Conservation (phyloP, 2,329 filamentous ascomycete species). For the Aspergillus jensenii region DNA sequence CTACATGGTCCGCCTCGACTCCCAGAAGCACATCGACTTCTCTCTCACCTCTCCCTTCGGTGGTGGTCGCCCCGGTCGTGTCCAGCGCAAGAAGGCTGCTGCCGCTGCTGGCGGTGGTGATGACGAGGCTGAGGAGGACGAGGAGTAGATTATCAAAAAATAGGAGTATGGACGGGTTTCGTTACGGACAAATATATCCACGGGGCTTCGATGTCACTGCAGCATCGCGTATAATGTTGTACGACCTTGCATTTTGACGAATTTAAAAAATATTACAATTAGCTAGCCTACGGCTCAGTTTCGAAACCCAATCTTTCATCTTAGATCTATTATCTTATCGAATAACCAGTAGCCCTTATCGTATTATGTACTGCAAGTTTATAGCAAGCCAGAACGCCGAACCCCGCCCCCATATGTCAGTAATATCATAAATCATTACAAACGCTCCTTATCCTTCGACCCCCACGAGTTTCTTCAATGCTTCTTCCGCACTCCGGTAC, state of each 20-base stretch:
- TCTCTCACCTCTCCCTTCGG: slow-evolving; percentile 95
- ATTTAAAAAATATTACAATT: slow-evolving; percentile 28
- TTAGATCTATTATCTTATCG: background rate
- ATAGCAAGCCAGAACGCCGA: slow-evolving; percentile 25
- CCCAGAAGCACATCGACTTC: slow-evolving; percentile 99
- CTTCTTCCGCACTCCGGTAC: slow-evolving; percentile 44
- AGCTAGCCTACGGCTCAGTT: slow-evolving; percentile 38
- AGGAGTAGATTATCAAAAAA: slow-evolving; percentile 52
- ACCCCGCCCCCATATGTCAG: slow-evolving; percentile 17
- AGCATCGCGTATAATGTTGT: slow-evolving; percentile 41
- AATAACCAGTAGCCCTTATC: background rate
- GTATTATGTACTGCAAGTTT: slow-evolving; percentile 6
- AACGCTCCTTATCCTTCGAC: slow-evolving; percentile 19
- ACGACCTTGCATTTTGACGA: slow-evolving; percentile 39
- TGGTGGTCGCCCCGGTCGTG: slow-evolving; percentile 94
- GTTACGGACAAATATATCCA: slow-evolving; percentile 30
- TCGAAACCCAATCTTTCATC: slow-evolving; percentile 26
- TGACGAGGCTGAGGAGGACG: slow-evolving; percentile 74
- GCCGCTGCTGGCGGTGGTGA: slow-evolving; percentile 72
- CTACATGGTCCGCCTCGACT: slow-evolving; percentile 99
- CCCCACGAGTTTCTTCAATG: slow-evolving; percentile 40
- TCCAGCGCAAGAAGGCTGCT: slow-evolving; percentile 99
- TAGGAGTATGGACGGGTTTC: slow-evolving; percentile 40
- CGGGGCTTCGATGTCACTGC: slow-evolving; percentile 39
- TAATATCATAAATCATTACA: slow-evolving; percentile 23